A percentile compares a stretch with the other conserved stretches of the same genome.
Evolutionary conservation across 805 yeast species (phyloP).

Genomic region (Lipomyces yamanashiensis): DNA sequence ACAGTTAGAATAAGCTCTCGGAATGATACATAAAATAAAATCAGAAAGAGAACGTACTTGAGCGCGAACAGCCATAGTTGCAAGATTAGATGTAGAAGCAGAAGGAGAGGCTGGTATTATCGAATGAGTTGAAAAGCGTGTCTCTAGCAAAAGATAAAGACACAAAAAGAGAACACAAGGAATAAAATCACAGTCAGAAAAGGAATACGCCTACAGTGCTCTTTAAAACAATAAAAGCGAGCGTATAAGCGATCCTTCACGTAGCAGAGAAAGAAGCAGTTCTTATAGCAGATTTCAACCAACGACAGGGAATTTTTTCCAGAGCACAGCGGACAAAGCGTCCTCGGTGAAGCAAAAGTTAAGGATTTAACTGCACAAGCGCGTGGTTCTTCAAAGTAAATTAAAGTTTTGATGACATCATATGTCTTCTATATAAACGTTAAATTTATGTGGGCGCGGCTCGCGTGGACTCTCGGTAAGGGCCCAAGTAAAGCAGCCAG

Average conservation of each 20-base stretch:
- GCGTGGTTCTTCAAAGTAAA: neutral
- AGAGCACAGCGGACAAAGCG: neutral
- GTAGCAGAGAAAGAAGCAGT: neutral
- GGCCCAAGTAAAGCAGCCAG: neutral
- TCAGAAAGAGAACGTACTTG: constrained; percentile 38
- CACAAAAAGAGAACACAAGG: neutral
- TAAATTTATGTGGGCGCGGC: neutral
- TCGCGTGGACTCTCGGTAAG: neutral
- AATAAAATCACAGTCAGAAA: neutral
- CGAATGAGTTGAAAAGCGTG: neutral
- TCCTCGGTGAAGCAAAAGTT: neutral
- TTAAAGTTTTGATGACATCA: neutral
- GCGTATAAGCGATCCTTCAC: too few relatives aligned
- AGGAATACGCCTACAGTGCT: neutral
- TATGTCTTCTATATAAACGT: neutral
- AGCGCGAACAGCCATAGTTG: constrained; percentile 45
- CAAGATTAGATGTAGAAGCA: neutral
- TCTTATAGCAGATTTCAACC: neutral
- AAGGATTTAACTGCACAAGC: neutral
- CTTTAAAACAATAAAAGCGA: neutral
- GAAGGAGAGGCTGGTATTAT: neutral
- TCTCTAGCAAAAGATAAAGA: neutral
- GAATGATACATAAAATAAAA: neutral
- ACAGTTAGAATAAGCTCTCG: constrained; percentile 21
- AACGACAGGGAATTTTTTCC: constrained; percentile 6